Conservation (phyloP, 805 yeast species). For the Tetrapisispora iriomotensis region DNA sequence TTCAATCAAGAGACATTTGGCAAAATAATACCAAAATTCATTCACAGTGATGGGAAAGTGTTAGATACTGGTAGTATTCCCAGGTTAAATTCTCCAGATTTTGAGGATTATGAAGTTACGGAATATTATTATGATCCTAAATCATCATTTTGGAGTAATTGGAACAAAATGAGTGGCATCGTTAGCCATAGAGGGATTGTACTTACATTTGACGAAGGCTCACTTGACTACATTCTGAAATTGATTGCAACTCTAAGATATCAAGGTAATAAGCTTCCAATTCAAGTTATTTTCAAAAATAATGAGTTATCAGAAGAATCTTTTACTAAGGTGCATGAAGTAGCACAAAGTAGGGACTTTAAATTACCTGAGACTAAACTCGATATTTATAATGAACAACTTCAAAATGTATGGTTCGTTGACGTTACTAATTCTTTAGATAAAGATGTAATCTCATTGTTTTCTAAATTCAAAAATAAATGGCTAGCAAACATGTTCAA, state of each 20-base stretch:
- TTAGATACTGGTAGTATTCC: conserved; percentile 10
- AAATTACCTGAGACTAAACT: background rate
- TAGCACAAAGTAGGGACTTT: conserved; percentile 21
- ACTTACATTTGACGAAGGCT: conserved; percentile 18
- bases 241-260: conserved; percentile 36
- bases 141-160: conserved; percentile 12
- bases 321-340: conserved; percentile 26
- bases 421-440: conserved; percentile 22
- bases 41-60: conserved; percentile 6
- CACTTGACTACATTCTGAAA: conserved; percentile 21
- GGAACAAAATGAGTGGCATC: conserved; percentile 10
- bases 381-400: background rate
- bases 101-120: background rate
- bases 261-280: conserved; percentile 31
- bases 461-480: conserved; percentile 30
- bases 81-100: background rate
- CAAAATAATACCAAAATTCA: conserved; percentile 11
- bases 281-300: conserved; percentile 32
- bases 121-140: conserved; percentile 6
- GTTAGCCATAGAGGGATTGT: conserved; percentile 15
- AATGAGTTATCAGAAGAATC: conserved; percentile 28
- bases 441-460: conserved; percentile 13
- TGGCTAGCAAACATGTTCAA: conserved; percentile 39
- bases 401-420: conserved; percentile 35
- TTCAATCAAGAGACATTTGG: conserved; percentile 8